Base-by-base conservation (phyloP, 2,329 filamentous ascomycete genomes). In the Monilinia polystroma region DNA sequence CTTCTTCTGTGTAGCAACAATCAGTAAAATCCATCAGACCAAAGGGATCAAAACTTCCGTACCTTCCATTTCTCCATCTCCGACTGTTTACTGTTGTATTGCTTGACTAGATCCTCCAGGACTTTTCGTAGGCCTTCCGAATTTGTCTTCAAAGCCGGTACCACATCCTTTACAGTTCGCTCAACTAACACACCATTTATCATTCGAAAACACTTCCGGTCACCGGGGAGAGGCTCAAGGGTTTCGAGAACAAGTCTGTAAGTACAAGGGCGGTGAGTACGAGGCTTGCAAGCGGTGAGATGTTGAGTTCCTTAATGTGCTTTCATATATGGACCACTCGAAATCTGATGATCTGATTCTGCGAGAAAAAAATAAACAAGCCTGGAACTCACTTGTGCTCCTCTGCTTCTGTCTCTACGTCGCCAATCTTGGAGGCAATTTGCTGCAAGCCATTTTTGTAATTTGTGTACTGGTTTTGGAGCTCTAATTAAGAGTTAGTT, bases 61-160 rank as follows among this genome's bases (percentile, higher is more conserved):
- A 96, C 94, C 92, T 99, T 99, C 95, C 95, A 99, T 79, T 90
- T 93, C 78, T 99, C 94, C 83, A 99, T 86, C 77, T 99, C 95
- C 53, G 92, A 88, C 79, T 99, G 93, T 80, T 97, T 96, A 43
- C 83, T 81, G 82, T 96, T 96, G 84, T 98, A 98, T 80, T 97
- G 92, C 84, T 97, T 97, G 72, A 98, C 86, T 70, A 99, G 81
- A 77, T 97, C 94, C 70, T 97, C 93, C 66, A 98, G 82, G 41
- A 98, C 93, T 80, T 97, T 96, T 80, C 90, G 95, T 76, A 99
- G 78, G 1, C 95, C 94, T 70, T 98, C 94, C 35, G 92, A 91
- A 77, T 99, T 98, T 26, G 93, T 98, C 81, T 92, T 90, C 69
- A 99, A 83, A 35, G 92, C 91, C 7, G 95, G 95, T 66, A 96